phyloP scores from a whole-genome alignment of 148 eudicot genomes.

The Vaccinium vitisidaea region DNA sequence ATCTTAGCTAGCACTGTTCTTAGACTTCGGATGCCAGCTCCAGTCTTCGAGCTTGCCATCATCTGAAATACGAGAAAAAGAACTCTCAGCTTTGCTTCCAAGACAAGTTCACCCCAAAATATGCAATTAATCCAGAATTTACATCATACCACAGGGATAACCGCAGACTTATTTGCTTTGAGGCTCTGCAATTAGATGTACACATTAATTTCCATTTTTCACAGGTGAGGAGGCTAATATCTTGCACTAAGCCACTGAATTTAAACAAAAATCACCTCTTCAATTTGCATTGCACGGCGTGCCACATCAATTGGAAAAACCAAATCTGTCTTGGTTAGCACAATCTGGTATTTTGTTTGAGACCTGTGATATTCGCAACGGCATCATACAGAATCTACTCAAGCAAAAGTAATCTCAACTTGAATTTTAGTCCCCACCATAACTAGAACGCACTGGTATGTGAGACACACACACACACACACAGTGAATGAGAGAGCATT shows the following conservation, averaged over 20 bases:
- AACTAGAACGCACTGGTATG: background rate
- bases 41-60: constrained; percentile 91
- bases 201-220: constrained; percentile 9
- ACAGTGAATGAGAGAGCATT: background rate
- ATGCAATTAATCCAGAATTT: background rate
- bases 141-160: constrained; percentile 80
- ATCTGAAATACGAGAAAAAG: constrained; percentile 43
- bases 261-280: constrained; percentile 53
- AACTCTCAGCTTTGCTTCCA: constrained; percentile 6
- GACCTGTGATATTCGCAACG: constrained; percentile 43
- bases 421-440: background rate
- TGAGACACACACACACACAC: background rate
- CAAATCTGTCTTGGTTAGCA: constrained; percentile 85
- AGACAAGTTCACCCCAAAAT: background rate
- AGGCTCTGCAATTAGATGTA: constrained; percentile 57
- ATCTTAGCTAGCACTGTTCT: constrained; percentile 76
- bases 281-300: constrained; percentile 96
- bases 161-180: constrained; percentile 65
- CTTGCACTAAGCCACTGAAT: background rate
- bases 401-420: background rate
- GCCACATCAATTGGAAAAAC: constrained; percentile 92
- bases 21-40: constrained; percentile 83
- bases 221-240: background rate
- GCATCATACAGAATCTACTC: background rate
- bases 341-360: constrained; percentile 82